These are phyloP conservation scores for Colletotrichum falcatum DNA, from an alignment of 2,329 filamentous ascomycete genomes.

Conservation along the genomic window DNA sequence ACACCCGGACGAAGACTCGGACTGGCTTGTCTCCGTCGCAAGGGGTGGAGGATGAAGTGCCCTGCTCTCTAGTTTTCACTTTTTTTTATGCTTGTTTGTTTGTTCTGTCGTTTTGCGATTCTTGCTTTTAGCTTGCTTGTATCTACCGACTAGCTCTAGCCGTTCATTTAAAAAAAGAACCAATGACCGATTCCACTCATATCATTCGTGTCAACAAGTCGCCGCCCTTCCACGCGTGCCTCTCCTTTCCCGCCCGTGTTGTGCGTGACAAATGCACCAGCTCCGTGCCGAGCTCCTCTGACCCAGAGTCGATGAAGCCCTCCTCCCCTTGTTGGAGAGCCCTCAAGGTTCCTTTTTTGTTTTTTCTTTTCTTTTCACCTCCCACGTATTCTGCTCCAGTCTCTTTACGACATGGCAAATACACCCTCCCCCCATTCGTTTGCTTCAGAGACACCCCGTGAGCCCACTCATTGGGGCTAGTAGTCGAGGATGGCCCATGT, in stretches of 20 bases:
- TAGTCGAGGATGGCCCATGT: slow-evolving; percentile 89
- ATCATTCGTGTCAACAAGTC: slow-evolving; percentile 30
- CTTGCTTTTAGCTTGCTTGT: slow-evolving; percentile 26
- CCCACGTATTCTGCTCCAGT: not conserved
- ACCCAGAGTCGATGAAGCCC: not conserved
- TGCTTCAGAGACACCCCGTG: not conserved
- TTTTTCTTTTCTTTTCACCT: not conserved
- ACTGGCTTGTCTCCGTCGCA: slow-evolving; percentile 17
- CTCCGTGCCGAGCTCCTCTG: not conserved
- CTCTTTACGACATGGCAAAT: not conserved
- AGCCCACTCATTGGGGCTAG: slow-evolving; percentile 48
- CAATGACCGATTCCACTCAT: slow-evolving; percentile 26
- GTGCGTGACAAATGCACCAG: slow-evolving; percentile 7
- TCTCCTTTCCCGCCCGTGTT: slow-evolving; percentile 3
- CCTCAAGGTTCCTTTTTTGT: not conserved
- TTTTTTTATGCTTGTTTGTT: not conserved
- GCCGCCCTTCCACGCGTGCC: not conserved
- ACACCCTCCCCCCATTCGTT: not conserved
- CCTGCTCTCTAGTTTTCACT: not conserved
- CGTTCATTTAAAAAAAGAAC: slow-evolving; percentile 32
- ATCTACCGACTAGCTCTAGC: slow-evolving; percentile 38
- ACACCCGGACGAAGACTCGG: slow-evolving; percentile 15
- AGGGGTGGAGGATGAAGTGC: slow-evolving; percentile 1
- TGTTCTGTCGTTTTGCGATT: slow-evolving; percentile 10
- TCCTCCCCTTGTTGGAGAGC: not conserved